These are phyloP conservation scores for Epichloe brachyelytri DNA, from an alignment of 2,329 filamentous ascomycete species.

Conservation along the genomic window DNA sequence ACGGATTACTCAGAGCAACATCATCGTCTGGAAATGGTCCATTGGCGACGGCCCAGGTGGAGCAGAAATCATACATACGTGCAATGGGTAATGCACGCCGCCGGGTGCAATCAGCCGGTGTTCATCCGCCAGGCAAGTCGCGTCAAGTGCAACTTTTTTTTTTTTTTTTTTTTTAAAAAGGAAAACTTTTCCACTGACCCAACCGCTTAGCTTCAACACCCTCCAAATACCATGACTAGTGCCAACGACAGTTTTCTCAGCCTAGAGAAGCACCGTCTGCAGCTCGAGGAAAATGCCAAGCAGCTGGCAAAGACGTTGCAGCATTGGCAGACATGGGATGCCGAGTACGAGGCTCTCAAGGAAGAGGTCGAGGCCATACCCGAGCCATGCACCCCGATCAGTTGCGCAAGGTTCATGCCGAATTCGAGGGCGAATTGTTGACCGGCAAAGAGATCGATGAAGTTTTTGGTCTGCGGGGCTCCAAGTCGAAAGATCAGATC, in stretches of 20 bases:
- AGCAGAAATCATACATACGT: no score
- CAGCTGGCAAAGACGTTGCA: conserved; percentile 62
- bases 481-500: conserved; percentile 30
- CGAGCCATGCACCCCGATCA: conserved; percentile 32
- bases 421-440: conserved; percentile 51
- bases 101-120: conserved; percentile 11
- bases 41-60: no score
- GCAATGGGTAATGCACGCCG: no score
- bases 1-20: neutral
- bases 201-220: neutral
- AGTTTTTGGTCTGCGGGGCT: conserved; percentile 23
- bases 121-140: conserved; percentile 10
- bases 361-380: conserved; percentile 57
- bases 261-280: conserved; percentile 61
- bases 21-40: no score
- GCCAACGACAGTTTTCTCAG: conserved; percentile 43
- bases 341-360: conserved; percentile 80
- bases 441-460: conserved; percentile 42
- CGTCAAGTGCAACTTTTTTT: neutral
- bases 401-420: conserved; percentile 42
- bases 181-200: neutral
- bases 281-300: conserved; percentile 60
- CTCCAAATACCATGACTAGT: conserved; percentile 21
- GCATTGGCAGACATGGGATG: conserved; percentile 84
- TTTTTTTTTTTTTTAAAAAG: neutral